These are phyloP conservation scores for Penicillium lividum DNA, from an alignment of 495 filamentous ascomycete species.

Conservation along the genomic window DNA sequence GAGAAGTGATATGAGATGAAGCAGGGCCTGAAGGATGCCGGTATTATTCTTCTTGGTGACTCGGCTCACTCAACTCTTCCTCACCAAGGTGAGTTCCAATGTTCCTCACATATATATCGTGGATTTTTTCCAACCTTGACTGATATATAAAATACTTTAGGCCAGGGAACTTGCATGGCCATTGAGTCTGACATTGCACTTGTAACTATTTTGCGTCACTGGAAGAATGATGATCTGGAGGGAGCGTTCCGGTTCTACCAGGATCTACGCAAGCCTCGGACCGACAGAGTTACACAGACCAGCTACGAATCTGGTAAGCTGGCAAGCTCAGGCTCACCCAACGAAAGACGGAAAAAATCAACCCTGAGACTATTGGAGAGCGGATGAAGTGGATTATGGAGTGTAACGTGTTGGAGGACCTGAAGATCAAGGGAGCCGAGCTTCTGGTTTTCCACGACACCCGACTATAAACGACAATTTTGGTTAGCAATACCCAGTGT, in stretches of 20 bases:
- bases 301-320: slow-evolving; percentile 34
- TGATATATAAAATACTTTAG: slow-evolving; percentile 7
- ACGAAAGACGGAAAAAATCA: slow-evolving; percentile 24
- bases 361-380: slow-evolving; percentile 23
- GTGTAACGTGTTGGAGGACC: slow-evolving; percentile 33
- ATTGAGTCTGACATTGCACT: slow-evolving; percentile 36
- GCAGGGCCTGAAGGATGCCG: slow-evolving; percentile 23
- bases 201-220: slow-evolving; percentile 30
- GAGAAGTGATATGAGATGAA: slow-evolving; percentile 34
- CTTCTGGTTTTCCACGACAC: slow-evolving; percentile 23
- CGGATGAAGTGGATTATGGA: slow-evolving; percentile 40
- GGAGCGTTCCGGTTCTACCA: slow-evolving; percentile 33
- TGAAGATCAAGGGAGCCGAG: slow-evolving; percentile 25
- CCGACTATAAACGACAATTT: slow-evolving; percentile 12
- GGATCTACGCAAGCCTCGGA: slow-evolving; percentile 32
- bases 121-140: not conserved
- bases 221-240: slow-evolving; percentile 27
- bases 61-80: slow-evolving; percentile 35
- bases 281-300: slow-evolving; percentile 31
- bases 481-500: not conserved
- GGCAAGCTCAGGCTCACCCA: slow-evolving; percentile 29
- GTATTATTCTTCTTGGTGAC: slow-evolving; percentile 33
- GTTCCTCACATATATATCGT: slow-evolving; percentile 7
- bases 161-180: slow-evolving; percentile 36
- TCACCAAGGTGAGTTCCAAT: slow-evolving; percentile 28